These are phyloP conservation scores for Globisporangium cylindrosporum DNA, from an alignment of 352 stramenopile genomes.

Conservation along the genomic window DNA sequence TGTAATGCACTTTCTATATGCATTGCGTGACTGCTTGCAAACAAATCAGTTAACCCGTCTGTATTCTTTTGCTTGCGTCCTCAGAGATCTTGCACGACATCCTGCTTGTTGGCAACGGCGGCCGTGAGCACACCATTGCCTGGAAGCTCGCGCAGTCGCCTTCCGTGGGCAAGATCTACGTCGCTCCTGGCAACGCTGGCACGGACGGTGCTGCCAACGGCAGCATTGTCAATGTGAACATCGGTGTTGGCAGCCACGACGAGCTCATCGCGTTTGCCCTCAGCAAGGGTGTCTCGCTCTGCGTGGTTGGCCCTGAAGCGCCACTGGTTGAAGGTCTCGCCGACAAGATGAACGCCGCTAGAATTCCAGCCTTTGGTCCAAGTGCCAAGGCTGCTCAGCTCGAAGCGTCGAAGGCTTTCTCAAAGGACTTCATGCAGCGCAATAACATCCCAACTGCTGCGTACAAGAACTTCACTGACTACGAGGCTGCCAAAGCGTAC, in stretches of 20 bases:
- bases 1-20: not conserved
- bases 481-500: conserved; percentile 89
- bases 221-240: conserved; percentile 79
- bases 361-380: conserved; percentile 96
- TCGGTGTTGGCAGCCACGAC: conserved; percentile 56
- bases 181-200: conserved; percentile 91
- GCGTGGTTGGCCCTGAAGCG: conserved; percentile 97
- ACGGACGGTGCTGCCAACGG: conserved; percentile 43
- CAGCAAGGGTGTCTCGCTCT: conserved; percentile 92
- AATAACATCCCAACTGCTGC: conserved; percentile 97
- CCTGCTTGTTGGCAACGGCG: conserved; percentile 91
- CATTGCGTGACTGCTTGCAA: not conserved
- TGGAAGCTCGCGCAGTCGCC: conserved; percentile 90
- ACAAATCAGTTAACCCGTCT: not conserved
- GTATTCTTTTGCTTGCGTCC: not conserved
- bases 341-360: conserved; percentile 91
- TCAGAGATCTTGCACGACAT: conserved; percentile 75
- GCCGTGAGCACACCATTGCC: conserved; percentile 94
- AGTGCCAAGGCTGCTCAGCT: conserved; percentile 93
- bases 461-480: conserved; percentile 96
- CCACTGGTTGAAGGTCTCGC: conserved; percentile 96
- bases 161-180: conserved; percentile 76
- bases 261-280: conserved; percentile 75
- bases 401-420: conserved; percentile 98
- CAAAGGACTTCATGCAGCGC: conserved; percentile 98